phyloP scores from a whole-genome alignment of 108 stramenopile genomes.

The Asterionellopsis glacialis region DNA sequence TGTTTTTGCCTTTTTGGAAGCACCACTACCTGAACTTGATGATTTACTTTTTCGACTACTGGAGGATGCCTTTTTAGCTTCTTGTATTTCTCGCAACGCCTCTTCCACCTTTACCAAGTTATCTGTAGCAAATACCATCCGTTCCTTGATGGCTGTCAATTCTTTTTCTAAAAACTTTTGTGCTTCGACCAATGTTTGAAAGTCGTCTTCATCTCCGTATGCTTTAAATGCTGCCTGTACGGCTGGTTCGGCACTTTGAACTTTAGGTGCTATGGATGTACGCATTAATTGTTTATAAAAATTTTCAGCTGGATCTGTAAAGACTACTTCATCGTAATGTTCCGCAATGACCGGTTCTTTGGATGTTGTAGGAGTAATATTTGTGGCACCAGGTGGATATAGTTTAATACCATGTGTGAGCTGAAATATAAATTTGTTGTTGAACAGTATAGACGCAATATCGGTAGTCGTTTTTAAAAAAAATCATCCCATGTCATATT shows the following conservation, averaged over 20 bases:
- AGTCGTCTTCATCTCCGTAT: conserved; percentile 62
- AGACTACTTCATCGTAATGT: conserved; percentile 95
- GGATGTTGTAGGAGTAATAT: conserved; percentile 14
- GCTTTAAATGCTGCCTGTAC: conserved; percentile 39
- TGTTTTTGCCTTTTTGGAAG: conserved; percentile 26
- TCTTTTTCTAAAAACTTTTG: conserved; percentile 65
- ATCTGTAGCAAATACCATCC: conserved; percentile 37
- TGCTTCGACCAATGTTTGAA: conserved; percentile 51
- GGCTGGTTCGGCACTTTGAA: conserved; percentile 19
- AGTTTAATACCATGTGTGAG: conserved; percentile 82
- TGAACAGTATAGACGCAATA: not conserved
- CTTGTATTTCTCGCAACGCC: conserved; percentile 19
- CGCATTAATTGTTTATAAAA: conserved; percentile 58
- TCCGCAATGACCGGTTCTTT: conserved; percentile 86
- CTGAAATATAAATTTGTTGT: conserved; percentile 17
- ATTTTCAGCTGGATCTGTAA: conserved; percentile 76
- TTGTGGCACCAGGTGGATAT: conserved; percentile 61
- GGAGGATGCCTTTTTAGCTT: conserved; percentile 15
- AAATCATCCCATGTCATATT: no score
- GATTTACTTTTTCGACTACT: not conserved
- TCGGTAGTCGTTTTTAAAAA: no score
- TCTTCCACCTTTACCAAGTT: conserved; percentile 52
- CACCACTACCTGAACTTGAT: conserved; percentile 6
- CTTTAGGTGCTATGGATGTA: conserved; percentile 18
- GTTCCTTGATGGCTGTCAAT: conserved; percentile 56